Evolutionary conservation across 768 basidiomycete species (phyloP).

Genomic region (Hericium rajendrae): DNA sequence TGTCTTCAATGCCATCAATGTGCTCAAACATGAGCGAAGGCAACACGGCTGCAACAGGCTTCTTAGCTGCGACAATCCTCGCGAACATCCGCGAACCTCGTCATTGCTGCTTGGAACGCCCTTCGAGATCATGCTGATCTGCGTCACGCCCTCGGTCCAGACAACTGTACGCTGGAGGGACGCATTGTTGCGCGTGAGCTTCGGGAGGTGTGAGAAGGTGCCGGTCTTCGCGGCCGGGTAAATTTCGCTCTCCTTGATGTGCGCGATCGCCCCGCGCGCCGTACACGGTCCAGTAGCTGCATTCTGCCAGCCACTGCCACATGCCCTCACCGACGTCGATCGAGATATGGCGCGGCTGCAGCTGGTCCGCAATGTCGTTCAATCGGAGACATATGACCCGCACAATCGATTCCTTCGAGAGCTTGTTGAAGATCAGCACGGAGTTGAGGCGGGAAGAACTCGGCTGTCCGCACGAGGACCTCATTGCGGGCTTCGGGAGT

Average conservation of each 20-base stretch:
- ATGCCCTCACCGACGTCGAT: conserved; percentile 61
- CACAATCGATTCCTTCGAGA: conserved; percentile 64
- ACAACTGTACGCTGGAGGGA: no score
- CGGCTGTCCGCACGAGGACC: conserved; percentile 68
- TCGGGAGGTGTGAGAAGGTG: no score
- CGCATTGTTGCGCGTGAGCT: no score
- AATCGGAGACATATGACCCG: conserved; percentile 72
- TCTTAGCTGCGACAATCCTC: no score
- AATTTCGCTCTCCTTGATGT: conserved; percentile 30
- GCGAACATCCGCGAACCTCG: no score
- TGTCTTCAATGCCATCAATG: no score
- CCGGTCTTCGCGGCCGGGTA: no score
- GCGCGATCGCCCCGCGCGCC: conserved; percentile 79
- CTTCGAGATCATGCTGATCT: no score
- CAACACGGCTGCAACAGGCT: no score
- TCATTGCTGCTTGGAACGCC: no score
- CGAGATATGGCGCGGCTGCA: conserved; percentile 57
- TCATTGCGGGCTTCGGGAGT: conserved; percentile 49
- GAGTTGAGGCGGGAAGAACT: conserved; percentile 81
- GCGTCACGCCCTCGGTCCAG: no score
- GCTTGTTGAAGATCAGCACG: conserved; percentile 85
- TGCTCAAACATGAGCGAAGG: no score
- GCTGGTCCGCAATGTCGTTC: conserved; percentile 57
- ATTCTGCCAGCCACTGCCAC: conserved; percentile 56
- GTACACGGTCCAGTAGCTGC: conserved; percentile 78